Percentiles rank a stretch among this genome's conserved stretches.
These are phyloP conservation scores for Solioccasus polychromus DNA, from an alignment of 768 basidiomycete genomes.

Conservation along the genomic window DNA sequence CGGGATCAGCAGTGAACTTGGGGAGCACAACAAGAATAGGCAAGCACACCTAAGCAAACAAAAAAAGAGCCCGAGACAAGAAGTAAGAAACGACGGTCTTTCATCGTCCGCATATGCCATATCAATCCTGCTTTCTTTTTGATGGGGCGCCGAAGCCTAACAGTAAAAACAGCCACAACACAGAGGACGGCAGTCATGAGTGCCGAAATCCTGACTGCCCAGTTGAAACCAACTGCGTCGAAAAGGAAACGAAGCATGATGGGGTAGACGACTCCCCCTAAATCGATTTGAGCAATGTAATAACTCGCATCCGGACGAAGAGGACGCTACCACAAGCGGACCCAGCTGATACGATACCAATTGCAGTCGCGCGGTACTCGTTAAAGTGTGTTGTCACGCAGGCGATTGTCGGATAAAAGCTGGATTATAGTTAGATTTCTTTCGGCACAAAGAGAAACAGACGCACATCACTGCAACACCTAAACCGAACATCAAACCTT, in stretches of 20 bases:
- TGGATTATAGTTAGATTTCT: constrained; percentile 24
- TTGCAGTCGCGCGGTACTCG: constrained; percentile 64
- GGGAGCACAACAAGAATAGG: neutral
- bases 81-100: constrained; percentile 51
- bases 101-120: constrained; percentile 32
- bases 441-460: neutral
- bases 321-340: constrained; percentile 51
- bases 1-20: constrained; percentile 2
- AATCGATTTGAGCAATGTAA: constrained; percentile 13
- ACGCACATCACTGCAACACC: constrained; percentile 64
- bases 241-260: constrained; percentile 62
- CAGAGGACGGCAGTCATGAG: constrained; percentile 50
- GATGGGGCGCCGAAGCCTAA: constrained; percentile 33
- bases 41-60: constrained; percentile 54
- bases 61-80: constrained; percentile 54
- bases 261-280: constrained; percentile 70
- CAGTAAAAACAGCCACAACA: constrained; percentile 43
- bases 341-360: constrained; percentile 71
- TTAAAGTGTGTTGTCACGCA: constrained; percentile 65
- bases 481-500: constrained; percentile 65
- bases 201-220: constrained; percentile 59
- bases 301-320: constrained; percentile 15
- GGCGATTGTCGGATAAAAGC: constrained; percentile 69
- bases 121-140: constrained; percentile 19
- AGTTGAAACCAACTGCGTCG: constrained; percentile 52